Evolutionary conservation across 2,329 filamentous ascomycete genomes (phyloP).

Genomic region (Epichloe glyceriae): DNA sequence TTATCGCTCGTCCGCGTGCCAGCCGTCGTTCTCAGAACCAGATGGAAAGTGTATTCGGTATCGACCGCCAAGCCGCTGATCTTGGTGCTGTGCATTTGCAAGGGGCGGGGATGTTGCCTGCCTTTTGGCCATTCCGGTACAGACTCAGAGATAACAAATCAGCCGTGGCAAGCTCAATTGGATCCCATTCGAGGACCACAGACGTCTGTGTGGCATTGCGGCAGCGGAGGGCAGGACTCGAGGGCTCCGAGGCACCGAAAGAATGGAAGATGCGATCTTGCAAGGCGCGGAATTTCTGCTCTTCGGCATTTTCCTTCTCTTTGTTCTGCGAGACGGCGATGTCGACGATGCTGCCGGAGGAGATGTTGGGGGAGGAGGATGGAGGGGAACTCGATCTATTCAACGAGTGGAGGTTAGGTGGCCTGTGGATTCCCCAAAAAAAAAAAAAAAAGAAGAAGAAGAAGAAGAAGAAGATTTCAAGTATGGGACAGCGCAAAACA

Average conservation of each 20-base stretch:
- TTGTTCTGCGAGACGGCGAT: slow-evolving; percentile 88
- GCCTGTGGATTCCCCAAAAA: neutral
- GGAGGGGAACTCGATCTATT: slow-evolving; percentile 93
- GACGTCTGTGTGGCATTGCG: slow-evolving; percentile 98
- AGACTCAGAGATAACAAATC: slow-evolving; percentile 80
- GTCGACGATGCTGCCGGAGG: slow-evolving; percentile 93
- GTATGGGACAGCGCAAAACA: slow-evolving; percentile 10
- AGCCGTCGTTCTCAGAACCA: slow-evolving; percentile 80
- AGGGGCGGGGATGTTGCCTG: slow-evolving; percentile 78
- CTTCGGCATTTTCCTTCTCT: slow-evolving; percentile 60
- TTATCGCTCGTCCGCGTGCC: slow-evolving; percentile 78
- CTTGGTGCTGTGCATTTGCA: slow-evolving; percentile 88
- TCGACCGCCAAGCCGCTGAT: slow-evolving; percentile 94
- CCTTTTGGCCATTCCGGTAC: slow-evolving; percentile 93
- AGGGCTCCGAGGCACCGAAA: slow-evolving; percentile 71
- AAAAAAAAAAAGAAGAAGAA: no score
- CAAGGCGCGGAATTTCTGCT: slow-evolving; percentile 67
- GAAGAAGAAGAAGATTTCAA: neutral
- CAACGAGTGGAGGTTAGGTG: neutral
- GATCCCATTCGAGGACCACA: slow-evolving; percentile 95
- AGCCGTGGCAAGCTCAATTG: slow-evolving; percentile 82
- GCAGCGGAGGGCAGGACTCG: slow-evolving; percentile 69
- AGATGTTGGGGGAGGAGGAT: slow-evolving; percentile 94
- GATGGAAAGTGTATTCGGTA: slow-evolving; percentile 88
- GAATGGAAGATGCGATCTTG: slow-evolving; percentile 78